Percentiles rank a stretch among this genome's conserved stretches.
phyloP scores from a whole-genome alignment of 768 basidiomycete species.

The Suillus cothurnatus region DNA sequence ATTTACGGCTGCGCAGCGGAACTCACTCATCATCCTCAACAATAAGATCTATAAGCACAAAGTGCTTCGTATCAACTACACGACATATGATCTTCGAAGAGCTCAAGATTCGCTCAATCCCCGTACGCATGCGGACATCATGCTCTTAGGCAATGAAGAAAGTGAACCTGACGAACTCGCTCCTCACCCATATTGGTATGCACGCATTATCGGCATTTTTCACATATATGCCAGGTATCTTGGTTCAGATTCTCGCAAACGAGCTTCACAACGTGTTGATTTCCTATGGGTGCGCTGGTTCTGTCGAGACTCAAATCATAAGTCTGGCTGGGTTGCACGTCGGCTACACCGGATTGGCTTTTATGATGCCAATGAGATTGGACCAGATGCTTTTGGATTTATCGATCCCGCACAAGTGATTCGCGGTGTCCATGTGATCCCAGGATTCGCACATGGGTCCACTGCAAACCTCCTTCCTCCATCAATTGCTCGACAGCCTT shows the following conservation, averaged over 20 bases:
- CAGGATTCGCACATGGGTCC: no score
- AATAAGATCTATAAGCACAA: conserved; percentile 38
- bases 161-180: neutral
- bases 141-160: conserved; percentile 32
- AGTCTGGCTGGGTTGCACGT: conserved; percentile 26
- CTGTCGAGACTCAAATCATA: conserved; percentile 27
- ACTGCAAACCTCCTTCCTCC: no score
- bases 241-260: conserved; percentile 23
- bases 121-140: conserved; percentile 35
- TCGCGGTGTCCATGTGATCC: no score
- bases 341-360: conserved; percentile 43
- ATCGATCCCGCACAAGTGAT: no score
- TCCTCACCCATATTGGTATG: conserved; percentile 42
- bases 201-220: conserved; percentile 35
- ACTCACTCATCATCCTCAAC: conserved; percentile 22
- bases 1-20: conserved; percentile 26
- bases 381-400: no score
- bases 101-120: conserved; percentile 31
- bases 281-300: conserved; percentile 48
- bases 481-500: no score
- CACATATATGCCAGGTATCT: conserved; percentile 21
- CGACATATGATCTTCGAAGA: conserved; percentile 29
- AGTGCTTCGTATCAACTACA: conserved; percentile 33
- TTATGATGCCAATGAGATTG: conserved; percentile 18
- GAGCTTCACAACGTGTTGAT: conserved; percentile 28